Evolutionary conservation across 257 asterid genomes (phyloP).

Genomic region (Fraxinus anomala): DNA sequence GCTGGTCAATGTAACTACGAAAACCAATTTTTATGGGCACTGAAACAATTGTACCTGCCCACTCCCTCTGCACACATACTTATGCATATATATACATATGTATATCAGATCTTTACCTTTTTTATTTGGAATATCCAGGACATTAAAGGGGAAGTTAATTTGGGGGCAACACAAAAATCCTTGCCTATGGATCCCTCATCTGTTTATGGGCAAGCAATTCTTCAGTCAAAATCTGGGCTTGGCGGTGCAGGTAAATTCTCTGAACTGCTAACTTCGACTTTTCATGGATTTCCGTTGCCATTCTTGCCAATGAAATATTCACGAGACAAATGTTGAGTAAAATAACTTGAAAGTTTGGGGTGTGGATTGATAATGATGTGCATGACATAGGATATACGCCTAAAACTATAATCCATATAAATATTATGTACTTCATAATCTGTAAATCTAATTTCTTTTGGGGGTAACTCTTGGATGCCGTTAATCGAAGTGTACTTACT

Average conservation of each 20-base stretch:
- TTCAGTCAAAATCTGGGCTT: conserved; percentile 90
- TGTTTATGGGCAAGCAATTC: conserved; percentile 88
- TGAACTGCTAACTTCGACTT: background rate
- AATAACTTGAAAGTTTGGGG: conserved; percentile 6
- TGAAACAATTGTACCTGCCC: background rate
- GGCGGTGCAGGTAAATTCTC: conserved; percentile 76
- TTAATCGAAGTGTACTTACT: background rate
- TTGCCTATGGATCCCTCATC: conserved; percentile 90
- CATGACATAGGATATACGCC: background rate
- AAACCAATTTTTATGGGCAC: conserved; percentile 6
- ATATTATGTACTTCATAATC: background rate
- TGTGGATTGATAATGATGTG: background rate
- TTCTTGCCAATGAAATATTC: conserved; percentile 9
- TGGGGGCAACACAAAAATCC: conserved; percentile 74
- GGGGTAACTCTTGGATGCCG: background rate
- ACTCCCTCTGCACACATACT: background rate
- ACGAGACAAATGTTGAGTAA: background rate
- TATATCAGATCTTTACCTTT: conserved; percentile 13
- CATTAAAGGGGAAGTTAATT: conserved; percentile 69
- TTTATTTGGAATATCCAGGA: conserved; percentile 51
- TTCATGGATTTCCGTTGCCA: background rate
- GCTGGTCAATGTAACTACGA: conserved; percentile 58
- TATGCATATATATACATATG: background rate
- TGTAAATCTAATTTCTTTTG: background rate
- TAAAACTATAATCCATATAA: background rate